Conservation (phyloP, 2,329 filamentous ascomycete genomes). For the Triangularia verruculosa region DNA sequence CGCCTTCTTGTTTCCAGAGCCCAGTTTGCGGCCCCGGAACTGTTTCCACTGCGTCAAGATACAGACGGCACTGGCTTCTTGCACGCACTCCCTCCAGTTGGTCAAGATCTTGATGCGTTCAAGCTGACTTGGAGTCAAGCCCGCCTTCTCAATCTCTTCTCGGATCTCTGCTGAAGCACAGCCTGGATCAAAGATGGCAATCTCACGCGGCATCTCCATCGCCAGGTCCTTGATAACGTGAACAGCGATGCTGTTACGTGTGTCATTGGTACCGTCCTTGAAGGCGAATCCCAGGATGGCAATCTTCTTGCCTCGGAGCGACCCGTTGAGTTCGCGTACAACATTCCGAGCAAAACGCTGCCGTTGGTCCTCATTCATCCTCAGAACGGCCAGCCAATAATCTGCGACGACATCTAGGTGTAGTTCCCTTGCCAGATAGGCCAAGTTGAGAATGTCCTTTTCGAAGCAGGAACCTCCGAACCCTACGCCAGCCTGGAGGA, state of each 20-base stretch:
- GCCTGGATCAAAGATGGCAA: constrained; percentile 53
- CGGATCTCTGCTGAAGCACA: constrained; percentile 34
- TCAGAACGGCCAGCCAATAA: constrained; percentile 58
- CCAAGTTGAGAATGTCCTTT: constrained; percentile 59
- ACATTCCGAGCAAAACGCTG: constrained; percentile 53
- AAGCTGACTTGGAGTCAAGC: constrained; percentile 29
- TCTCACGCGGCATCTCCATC: constrained; percentile 46
- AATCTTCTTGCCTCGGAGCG: constrained; percentile 53
- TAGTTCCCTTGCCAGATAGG: constrained; percentile 56
- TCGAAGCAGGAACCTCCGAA: constrained; percentile 65
- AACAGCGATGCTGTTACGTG: constrained; percentile 53
- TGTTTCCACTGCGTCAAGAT: constrained; percentile 54
- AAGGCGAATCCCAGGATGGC: constrained; percentile 59
- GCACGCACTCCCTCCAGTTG: constrained; percentile 44
- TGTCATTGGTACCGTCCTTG: constrained; percentile 60
- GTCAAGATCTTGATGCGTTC: constrained; percentile 38
- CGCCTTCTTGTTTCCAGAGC: constrained; percentile 8
- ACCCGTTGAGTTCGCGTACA: constrained; percentile 52
- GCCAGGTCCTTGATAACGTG: constrained; percentile 50
- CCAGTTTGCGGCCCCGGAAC: constrained; percentile 38
- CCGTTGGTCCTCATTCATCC: constrained; percentile 58
- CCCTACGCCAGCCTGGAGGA: constrained; percentile 57
- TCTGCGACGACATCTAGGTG: constrained; percentile 55
- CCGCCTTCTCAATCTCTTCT: constrained; percentile 30
- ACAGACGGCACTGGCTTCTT: constrained; percentile 45